These are phyloP conservation scores for Sordariomycetes sp. DNA, from an alignment of 2,329 filamentous ascomycete species.

Conservation along the genomic window DNA sequence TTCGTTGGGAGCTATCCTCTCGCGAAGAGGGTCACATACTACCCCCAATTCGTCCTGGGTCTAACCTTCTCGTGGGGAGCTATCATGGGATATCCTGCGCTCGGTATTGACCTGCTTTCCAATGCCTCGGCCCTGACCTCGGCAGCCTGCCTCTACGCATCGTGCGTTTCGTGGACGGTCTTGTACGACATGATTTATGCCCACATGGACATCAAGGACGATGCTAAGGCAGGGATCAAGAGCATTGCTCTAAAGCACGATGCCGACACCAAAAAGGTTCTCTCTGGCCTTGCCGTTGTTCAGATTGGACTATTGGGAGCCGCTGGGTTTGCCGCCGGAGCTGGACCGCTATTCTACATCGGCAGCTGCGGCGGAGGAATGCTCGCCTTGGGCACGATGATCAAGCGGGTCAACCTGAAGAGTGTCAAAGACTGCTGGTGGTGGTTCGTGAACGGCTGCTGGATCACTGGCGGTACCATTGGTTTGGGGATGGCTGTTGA, in stretches of 20 bases:
- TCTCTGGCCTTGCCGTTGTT: conserved; percentile 58
- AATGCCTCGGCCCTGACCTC: conserved; percentile 54
- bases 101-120: conserved; percentile 66
- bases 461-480: conserved; percentile 57
- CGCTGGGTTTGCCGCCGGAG: conserved; percentile 59
- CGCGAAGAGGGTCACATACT: conserved; percentile 79
- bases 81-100: conserved; percentile 77
- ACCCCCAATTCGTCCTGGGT: conserved; percentile 76
- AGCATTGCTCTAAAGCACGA: conserved; percentile 77
- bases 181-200: conserved; percentile 92
- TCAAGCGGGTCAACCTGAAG: conserved; percentile 56
- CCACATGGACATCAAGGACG: conserved; percentile 84
- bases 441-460: conserved; percentile 67
- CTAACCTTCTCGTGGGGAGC: conserved; percentile 86
- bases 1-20: conserved; percentile 72
- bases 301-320: conserved; percentile 63
- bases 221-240: conserved; percentile 80
- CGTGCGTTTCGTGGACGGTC: conserved; percentile 78
- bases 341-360: conserved; percentile 59
- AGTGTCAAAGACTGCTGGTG: conserved; percentile 62
- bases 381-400: conserved; percentile 55
- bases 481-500: conserved; percentile 49
- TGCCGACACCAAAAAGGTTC: conserved; percentile 64
- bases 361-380: conserved; percentile 58
- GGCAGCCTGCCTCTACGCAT: conserved; percentile 62